Percentiles rank a stretch among this genome's conserved stretches.
Conservation (phyloP, 352 stramenopile species). For the Pythium guiyangense region DNA sequence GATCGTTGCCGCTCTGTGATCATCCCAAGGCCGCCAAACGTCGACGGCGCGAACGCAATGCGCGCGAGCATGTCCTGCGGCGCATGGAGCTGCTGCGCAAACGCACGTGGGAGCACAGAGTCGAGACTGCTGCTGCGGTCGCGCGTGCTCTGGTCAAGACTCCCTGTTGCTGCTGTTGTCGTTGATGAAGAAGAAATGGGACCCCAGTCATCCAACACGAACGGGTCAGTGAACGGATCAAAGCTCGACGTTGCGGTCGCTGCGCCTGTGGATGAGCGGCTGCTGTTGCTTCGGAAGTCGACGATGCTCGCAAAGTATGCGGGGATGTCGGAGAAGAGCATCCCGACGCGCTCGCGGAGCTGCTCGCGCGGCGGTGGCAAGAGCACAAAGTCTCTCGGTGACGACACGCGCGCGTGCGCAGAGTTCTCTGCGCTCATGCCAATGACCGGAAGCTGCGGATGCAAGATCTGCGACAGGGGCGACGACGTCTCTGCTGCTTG, state of each 20-base stretch:
- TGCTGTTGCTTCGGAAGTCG: conserved; percentile 3
- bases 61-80: neutral
- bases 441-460: neutral
- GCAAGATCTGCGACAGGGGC: conserved; percentile 4
- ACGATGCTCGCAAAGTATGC: conserved; percentile 8
- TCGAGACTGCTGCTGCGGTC: too few species aligned
- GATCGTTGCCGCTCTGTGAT: neutral
- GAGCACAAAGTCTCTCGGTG: conserved; percentile 1
- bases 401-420: neutral
- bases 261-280: too few species aligned
- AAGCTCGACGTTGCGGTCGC: neutral
- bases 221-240: neutral
- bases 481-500: neutral
- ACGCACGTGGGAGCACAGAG: too few species aligned
- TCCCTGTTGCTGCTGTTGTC: too few species aligned
- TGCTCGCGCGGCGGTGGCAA: neutral
- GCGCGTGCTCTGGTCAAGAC: too few species aligned
- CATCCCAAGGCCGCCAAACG: neutral
- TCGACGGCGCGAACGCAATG: neutral
- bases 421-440: neutral
- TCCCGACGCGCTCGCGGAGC: conserved; percentile 1
- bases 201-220: too few species aligned
- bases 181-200: too few species aligned
- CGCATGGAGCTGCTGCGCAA: too few species aligned
- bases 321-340: conserved; percentile 2